Evolutionary conservation across 495 filamentous ascomycete genomes (phyloP).

Genomic region (Penicillium simplicissimum): DNA sequence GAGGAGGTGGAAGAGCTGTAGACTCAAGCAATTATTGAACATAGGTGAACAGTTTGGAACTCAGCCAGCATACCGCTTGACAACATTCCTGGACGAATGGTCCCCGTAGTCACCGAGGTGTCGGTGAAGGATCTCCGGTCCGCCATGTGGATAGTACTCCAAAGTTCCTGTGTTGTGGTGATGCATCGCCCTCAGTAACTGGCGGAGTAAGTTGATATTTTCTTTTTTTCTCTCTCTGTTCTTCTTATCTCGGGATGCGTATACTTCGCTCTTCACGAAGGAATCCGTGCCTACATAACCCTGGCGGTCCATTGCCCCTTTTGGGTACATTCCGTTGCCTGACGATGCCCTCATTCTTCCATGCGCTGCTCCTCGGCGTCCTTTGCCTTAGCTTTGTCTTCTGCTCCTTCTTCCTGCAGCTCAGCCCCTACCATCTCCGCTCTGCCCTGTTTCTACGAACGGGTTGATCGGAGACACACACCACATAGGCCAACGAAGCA

Average conservation of each 20-base stretch:
- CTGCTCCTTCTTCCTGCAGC: not conserved
- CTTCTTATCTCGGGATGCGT: not conserved
- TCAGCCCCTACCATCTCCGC: not conserved
- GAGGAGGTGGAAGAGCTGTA: not conserved
- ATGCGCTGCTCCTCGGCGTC: not conserved
- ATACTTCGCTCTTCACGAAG: not conserved
- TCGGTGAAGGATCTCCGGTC: no score
- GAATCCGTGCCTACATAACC: not conserved
- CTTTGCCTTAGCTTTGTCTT: not conserved
- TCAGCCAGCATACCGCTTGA: not conserved
- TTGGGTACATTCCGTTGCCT: conserved; percentile 1
- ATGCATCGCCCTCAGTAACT: conserved; percentile 64
- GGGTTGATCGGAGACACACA: conserved; percentile 3
- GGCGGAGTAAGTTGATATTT: conserved; percentile 48
- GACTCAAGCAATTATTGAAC: not conserved
- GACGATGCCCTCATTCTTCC: not conserved
- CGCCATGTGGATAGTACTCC: conserved; percentile 25
- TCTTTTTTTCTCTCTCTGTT: not conserved
- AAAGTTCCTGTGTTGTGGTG: conserved; percentile 46
- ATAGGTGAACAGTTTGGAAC: no score
- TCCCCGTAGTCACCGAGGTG: no score
- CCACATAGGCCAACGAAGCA: conserved; percentile 1
- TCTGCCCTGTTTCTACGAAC: not conserved
- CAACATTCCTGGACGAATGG: no score
- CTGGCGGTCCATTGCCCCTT: not conserved